A percentile compares a stretch with the other conserved stretches of the same genome.
Conservation (phyloP, 2,329 filamentous ascomycete genomes). For the Monilinia fructicola region DNA sequence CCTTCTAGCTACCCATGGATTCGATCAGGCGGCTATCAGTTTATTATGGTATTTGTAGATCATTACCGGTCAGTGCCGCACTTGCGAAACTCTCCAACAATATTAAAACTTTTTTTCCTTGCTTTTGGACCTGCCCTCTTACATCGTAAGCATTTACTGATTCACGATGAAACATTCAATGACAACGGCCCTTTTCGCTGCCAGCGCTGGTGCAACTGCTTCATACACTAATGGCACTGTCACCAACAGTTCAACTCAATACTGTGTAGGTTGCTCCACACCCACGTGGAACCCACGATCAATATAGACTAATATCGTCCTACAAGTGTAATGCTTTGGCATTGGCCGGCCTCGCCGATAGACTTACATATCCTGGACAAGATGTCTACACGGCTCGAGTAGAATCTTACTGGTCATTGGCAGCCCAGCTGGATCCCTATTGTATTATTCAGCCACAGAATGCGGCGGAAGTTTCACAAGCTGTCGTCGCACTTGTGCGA, state of each 20-base stretch:
- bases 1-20: background rate
- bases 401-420: background rate
- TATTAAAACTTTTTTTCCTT: background rate
- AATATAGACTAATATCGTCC: background rate
- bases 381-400: slow-evolving; percentile 6
- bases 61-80: background rate
- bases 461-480: slow-evolving; percentile 1
- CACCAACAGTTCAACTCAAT: background rate
- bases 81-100: background rate
- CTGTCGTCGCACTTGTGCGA: background rate
- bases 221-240: background rate
- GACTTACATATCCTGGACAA: slow-evolving; percentile 7
- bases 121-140: background rate
- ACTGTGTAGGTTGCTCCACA: background rate
- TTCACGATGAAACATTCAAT: background rate
- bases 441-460: slow-evolving; percentile 3
- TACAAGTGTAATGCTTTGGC: slow-evolving; percentile 3
- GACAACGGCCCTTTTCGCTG: background rate
- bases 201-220: background rate
- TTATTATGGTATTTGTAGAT: no score
- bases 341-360: background rate
- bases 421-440: background rate
- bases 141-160: background rate
- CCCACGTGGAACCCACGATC: background rate
- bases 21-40: background rate